Conservation (phyloP, 805 yeast genomes). For the Torulaspora franciscae region DNA sequence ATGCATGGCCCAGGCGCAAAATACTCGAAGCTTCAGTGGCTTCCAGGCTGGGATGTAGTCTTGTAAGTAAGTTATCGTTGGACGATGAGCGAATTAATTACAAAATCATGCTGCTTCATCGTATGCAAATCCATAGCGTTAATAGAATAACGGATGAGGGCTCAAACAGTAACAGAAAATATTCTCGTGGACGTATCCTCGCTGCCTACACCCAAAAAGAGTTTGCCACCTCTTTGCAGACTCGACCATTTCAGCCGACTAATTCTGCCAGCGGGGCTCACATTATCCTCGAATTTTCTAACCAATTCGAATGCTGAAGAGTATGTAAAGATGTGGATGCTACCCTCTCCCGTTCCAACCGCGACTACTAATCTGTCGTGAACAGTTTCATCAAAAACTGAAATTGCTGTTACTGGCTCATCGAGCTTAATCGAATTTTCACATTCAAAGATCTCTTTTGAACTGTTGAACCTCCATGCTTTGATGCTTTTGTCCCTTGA, state of each 20-base stretch:
- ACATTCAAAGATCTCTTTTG: constrained; percentile 37
- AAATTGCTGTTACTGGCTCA: constrained; percentile 64
- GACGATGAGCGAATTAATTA: neutral
- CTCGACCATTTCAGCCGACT: constrained; percentile 56
- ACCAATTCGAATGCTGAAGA: constrained; percentile 31
- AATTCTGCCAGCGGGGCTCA: constrained; percentile 60
- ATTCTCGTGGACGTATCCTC: constrained; percentile 55
- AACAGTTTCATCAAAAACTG: constrained; percentile 38
- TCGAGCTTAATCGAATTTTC: constrained; percentile 42
- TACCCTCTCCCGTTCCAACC: constrained; percentile 70
- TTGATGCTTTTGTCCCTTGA: constrained; percentile 81
- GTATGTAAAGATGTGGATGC: constrained; percentile 43
- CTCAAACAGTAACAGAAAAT: constrained; percentile 26
- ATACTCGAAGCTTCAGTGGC: constrained; percentile 49
- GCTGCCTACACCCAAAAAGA: constrained; percentile 56
- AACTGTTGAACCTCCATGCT: constrained; percentile 53
- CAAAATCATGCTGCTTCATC: neutral
- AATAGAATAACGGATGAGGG: neutral
- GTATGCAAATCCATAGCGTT: constrained; percentile 4
- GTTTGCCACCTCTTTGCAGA: constrained; percentile 20
- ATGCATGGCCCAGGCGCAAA: constrained; percentile 55
- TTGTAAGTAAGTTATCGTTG: constrained; percentile 12
- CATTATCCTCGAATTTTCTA: constrained; percentile 34
- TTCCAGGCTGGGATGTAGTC: constrained; percentile 51
- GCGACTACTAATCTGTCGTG: constrained; percentile 42